A percentile compares a stretch with the other conserved stretches of the same genome.
phyloP scores from a whole-genome alignment of 2,329 filamentous ascomycete genomes.

The Colletotrichum scovillei region DNA sequence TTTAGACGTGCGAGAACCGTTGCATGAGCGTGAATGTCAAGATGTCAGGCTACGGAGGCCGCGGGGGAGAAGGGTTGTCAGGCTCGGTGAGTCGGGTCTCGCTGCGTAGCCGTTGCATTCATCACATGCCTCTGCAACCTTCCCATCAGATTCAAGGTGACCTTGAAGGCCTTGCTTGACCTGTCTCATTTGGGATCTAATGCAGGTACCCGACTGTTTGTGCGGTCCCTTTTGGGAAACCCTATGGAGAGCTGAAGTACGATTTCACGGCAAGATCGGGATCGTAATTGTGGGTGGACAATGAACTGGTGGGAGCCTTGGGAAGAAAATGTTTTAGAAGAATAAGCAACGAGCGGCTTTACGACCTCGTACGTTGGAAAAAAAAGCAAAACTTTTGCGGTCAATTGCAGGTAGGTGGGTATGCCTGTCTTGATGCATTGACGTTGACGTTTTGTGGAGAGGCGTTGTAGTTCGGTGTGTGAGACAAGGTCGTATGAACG shows the following conservation, averaged over 20 bases:
- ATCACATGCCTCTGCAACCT: neutral
- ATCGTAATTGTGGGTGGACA: neutral
- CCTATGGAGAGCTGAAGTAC: neutral
- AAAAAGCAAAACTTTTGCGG: neutral
- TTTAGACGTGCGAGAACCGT: neutral
- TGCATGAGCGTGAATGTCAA: neutral
- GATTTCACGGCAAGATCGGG: neutral
- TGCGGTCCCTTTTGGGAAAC: neutral
- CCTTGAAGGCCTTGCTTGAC: neutral
- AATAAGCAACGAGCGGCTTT: neutral
- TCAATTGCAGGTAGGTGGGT: neutral
- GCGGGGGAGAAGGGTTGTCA: neutral
- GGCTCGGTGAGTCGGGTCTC: neutral
- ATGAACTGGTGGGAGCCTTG: too few species aligned
- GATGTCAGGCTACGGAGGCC: too few species aligned
- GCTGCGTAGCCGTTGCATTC: neutral
- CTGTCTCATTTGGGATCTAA: neutral
- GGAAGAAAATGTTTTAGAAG: neutral
- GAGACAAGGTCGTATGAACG: neutral
- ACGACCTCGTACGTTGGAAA: neutral
- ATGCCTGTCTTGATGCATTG: slow-evolving; percentile 3
- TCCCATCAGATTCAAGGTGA: neutral
- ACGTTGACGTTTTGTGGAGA: neutral
- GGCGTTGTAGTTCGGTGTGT: neutral
- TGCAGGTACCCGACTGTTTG: neutral